Percentiles rank a stretch among this genome's conserved stretches.
phyloP scores from a whole-genome alignment of 148 eudicot genomes.

The Limonium bicolor region DNA sequence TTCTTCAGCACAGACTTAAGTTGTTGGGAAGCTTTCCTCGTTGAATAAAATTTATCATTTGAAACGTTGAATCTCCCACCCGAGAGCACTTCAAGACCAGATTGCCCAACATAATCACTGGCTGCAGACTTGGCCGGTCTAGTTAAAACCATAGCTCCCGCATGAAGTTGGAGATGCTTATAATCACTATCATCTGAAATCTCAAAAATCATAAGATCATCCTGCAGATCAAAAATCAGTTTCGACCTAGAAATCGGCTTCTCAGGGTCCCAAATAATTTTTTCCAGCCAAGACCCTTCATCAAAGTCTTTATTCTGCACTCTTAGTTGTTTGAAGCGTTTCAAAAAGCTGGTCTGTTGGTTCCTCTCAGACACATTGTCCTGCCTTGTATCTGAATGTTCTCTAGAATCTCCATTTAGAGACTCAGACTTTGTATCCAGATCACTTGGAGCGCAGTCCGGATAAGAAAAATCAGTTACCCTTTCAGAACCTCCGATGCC shows the following conservation, averaged over 20 bases:
- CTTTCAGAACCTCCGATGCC: too few relatives aligned
- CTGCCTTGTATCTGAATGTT: constrained; percentile 15
- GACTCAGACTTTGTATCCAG: too few relatives aligned
- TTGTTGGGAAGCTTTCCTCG: constrained; percentile 80
- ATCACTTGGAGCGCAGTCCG: too few relatives aligned
- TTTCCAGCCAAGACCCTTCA: constrained; percentile 86
- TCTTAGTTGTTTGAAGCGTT: constrained; percentile 58
- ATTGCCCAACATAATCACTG: constrained; percentile 35
- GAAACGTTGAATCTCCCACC: constrained; percentile 75
- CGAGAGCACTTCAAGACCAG: constrained; percentile 35
- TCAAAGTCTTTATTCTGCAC: constrained; percentile 59
- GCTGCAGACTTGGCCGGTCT: constrained; percentile 28
- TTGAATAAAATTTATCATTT: constrained; percentile 83
- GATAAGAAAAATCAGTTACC: too few relatives aligned
- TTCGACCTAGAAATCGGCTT: constrained; percentile 53
- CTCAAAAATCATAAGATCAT: constrained; percentile 95
- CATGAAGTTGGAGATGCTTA: constrained; percentile 62
- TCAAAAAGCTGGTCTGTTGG: constrained; percentile 28
- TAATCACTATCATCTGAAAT: constrained; percentile 46
- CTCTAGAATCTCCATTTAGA: not conserved
- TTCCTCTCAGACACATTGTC: constrained; percentile 26
- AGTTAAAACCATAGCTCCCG: constrained; percentile 70
- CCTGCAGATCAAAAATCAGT: constrained; percentile 87
- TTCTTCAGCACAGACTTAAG: constrained; percentile 75
- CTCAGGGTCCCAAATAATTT: constrained; percentile 69